Evolutionary conservation across 2,329 filamentous ascomycete genomes (phyloP).

Genomic region (Ceratocystis eucalypticola): DNA sequence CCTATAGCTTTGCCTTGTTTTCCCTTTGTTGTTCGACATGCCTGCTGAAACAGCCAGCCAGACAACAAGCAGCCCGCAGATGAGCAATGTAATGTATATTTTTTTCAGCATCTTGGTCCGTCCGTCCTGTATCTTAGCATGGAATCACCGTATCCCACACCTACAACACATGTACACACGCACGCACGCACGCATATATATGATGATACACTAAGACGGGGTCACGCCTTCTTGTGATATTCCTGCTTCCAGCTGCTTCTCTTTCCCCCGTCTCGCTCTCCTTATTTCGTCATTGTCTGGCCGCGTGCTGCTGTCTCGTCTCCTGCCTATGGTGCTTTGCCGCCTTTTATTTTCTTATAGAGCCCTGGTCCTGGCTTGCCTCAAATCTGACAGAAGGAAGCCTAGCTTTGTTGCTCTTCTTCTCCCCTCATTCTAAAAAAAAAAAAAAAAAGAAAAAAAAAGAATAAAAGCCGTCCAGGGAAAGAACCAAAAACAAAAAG

Average conservation of each 20-base stretch:
- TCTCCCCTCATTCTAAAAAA: neutral
- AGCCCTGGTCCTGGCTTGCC: conserved; percentile 2
- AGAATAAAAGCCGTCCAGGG: neutral
- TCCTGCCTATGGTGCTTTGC: too few relatives aligned
- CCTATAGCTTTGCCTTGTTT: neutral
- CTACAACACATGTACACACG: neutral
- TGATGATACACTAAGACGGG: neutral
- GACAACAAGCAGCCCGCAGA: neutral
- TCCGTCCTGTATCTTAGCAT: neutral
- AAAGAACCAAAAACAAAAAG: neutral
- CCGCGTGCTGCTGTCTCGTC: neutral
- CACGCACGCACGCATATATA: neutral
- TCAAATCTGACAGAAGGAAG: conserved; percentile 7
- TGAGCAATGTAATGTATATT: neutral
- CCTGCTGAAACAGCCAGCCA: neutral
- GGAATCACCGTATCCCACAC: too few relatives aligned
- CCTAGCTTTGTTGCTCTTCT: neutral
- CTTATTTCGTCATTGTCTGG: neutral
- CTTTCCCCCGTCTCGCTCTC: neutral
- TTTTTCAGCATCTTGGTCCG: neutral
- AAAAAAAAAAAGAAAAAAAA: neutral
- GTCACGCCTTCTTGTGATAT: neutral
- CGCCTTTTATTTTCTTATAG: neutral
- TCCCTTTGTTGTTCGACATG: neutral
- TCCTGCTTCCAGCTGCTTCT: neutral